Conservation (phyloP, 192 early-diverging fungal genomes). For the Backusella parvicylindrica region DNA sequence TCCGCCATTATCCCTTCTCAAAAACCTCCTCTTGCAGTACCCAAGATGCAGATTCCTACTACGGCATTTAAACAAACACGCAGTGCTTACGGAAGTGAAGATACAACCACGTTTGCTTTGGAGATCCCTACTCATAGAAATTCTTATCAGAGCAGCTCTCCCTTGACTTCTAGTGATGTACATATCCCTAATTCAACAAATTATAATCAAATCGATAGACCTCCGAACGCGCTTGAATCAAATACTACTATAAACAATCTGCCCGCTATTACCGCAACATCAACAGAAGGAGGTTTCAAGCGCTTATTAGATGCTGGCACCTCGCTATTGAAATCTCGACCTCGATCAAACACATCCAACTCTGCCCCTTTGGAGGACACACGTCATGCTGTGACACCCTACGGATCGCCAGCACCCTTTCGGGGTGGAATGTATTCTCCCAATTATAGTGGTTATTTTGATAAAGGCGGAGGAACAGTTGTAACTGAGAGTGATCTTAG, state of each 20-base stretch:
- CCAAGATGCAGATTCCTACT: slow-evolving; percentile 35
- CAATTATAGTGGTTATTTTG: background rate
- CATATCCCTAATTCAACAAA: background rate
- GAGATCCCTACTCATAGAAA: slow-evolving; percentile 14
- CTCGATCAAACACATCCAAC: slow-evolving; percentile 26
- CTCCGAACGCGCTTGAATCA: background rate
- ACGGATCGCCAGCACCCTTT: background rate
- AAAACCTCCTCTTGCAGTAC: slow-evolving; percentile 25
- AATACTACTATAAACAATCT: background rate
- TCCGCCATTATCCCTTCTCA: slow-evolving; percentile 27
- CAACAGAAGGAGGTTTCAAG: slow-evolving; percentile 13
- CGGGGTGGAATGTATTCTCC: background rate
- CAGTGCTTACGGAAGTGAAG: slow-evolving; percentile 28
- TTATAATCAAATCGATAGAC: background rate
- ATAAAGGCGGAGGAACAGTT: slow-evolving; percentile 31
- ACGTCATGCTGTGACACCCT: background rate
- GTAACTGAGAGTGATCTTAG: slow-evolving; percentile 25
- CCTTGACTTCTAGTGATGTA: background rate
- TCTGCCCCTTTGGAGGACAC: slow-evolving; percentile 12
- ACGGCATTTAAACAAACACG: slow-evolving; percentile 28
- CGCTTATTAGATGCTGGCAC: slow-evolving; percentile 29
- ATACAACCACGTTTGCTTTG: slow-evolving; percentile 26
- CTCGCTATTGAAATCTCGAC: slow-evolving; percentile 25
- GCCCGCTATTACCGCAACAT: background rate
- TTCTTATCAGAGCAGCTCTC: background rate